phyloP scores from a whole-genome alignment of 2,329 filamentous ascomycete species.

The Hyphodiscus sp. region DNA sequence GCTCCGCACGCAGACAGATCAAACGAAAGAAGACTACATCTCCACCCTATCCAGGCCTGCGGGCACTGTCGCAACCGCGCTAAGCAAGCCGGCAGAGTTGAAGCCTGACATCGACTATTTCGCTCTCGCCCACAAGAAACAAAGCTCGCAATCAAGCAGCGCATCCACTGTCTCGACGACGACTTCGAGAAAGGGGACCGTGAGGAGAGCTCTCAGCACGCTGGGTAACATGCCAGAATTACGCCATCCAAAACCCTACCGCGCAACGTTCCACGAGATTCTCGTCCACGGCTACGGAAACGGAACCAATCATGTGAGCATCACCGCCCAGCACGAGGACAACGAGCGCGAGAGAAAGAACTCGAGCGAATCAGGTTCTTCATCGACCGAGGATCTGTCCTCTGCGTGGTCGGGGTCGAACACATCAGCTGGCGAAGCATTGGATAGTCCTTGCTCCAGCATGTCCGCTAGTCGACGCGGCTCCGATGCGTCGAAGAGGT shows the following conservation, averaged over 20 bases:
- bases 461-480: slow-evolving; percentile 8
- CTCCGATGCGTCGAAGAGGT: slow-evolving; percentile 10
- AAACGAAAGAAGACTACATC: slow-evolving; percentile 13
- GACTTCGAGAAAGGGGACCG: slow-evolving; percentile 17
- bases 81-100: slow-evolving; percentile 27
- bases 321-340: slow-evolving; percentile 2
- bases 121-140: slow-evolving; percentile 28
- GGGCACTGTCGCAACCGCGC: neutral
- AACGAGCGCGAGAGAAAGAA: slow-evolving; percentile 3
- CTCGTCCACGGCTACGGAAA: slow-evolving; percentile 49
- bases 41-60: neutral
- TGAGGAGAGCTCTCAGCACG: slow-evolving; percentile 29
- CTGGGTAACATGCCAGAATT: slow-evolving; percentile 23
- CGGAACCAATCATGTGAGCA: slow-evolving; percentile 36
- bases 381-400: slow-evolving; percentile 11
- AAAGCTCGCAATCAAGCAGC: slow-evolving; percentile 7
- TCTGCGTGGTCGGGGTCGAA: slow-evolving; percentile 24
- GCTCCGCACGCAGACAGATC: slow-evolving; percentile 16
- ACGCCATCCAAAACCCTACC: slow-evolving; percentile 19
- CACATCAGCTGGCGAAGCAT: slow-evolving; percentile 10
- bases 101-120: slow-evolving; percentile 52
- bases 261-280: slow-evolving; percentile 42
- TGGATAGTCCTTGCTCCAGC: slow-evolving; percentile 11
- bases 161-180: slow-evolving; percentile 13
- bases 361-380: slow-evolving; percentile 12